A percentile compares a stretch with the other conserved stretches of the same genome.
Evolutionary conservation across 2,329 filamentous ascomycete species (phyloP).

Genomic region (Pseudogymnoascus sp.): DNA sequence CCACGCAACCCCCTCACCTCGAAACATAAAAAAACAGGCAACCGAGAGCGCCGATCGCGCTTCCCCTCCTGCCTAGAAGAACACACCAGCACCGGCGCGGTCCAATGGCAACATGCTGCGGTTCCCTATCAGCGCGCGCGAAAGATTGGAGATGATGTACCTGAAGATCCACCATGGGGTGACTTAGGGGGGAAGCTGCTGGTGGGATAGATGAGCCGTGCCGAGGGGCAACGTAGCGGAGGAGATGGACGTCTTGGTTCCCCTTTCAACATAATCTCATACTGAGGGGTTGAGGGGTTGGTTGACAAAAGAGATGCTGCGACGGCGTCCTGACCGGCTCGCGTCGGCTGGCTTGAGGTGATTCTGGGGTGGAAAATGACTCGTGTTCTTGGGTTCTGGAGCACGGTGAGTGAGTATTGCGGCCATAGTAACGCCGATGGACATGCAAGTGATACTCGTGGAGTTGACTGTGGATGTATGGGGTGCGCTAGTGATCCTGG

Average conservation of each 20-base stretch:
- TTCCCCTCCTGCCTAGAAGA: background rate
- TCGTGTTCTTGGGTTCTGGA: background rate
- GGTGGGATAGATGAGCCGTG: too few species aligned
- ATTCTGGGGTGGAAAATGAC: background rate
- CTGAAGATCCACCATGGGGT: constrained; percentile 4
- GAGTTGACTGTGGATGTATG: background rate
- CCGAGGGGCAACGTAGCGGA: background rate
- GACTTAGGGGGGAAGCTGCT: too few species aligned
- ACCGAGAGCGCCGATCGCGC: background rate
- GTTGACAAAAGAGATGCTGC: background rate
- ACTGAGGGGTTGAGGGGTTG: background rate
- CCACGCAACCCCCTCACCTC: constrained; percentile 1
- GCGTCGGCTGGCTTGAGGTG: background rate
- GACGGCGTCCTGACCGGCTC: background rate
- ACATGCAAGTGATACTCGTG: background rate
- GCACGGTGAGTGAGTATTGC: background rate
- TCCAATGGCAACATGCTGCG: background rate
- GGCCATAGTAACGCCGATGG: background rate
- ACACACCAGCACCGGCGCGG: background rate
- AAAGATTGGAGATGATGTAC: background rate
- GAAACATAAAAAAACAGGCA: background rate
- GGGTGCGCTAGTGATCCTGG: background rate
- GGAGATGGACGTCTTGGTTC: background rate
- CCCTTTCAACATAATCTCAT: background rate
- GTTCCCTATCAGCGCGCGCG: background rate